Evolutionary conservation across 257 asterid genomes (phyloP).

Genomic region (Coffea canephora): DNA sequence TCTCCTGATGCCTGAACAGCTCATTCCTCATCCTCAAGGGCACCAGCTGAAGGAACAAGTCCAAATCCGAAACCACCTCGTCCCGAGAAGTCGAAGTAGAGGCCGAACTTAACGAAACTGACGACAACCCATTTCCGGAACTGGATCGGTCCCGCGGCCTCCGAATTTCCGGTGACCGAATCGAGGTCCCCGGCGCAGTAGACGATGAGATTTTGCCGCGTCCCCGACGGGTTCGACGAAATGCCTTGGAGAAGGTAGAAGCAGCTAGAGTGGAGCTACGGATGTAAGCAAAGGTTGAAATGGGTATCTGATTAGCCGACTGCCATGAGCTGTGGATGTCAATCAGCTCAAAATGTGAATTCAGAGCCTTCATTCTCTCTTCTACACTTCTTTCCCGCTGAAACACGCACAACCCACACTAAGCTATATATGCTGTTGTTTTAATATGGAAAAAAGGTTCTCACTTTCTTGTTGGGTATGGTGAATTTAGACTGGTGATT

Average conservation of each 20-base stretch:
- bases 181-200: conserved; percentile 36
- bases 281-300: conserved; percentile 51
- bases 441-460: neutral
- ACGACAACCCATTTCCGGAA: conserved; percentile 49
- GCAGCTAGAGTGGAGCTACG: conserved; percentile 20
- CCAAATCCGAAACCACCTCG: conserved; percentile 72
- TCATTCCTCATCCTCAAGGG: conserved; percentile 75
- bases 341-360: conserved; percentile 60
- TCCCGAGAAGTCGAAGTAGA: conserved; percentile 58
- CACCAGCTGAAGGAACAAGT: conserved; percentile 78
- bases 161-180: conserved; percentile 64
- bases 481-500: conserved; percentile 4
- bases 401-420: neutral
- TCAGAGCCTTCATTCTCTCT: conserved; percentile 63
- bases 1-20: conserved; percentile 59
- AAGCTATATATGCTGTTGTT: neutral
- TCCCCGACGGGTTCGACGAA: conserved; percentile 66
- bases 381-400: neutral
- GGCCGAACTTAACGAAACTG: conserved; percentile 38
- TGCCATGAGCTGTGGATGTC: conserved; percentile 68
- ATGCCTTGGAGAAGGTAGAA: conserved; percentile 48
- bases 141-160: conserved; percentile 57
- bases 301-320: conserved; percentile 63
- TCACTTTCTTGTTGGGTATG: neutral
- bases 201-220: conserved; percentile 51